Conservation (phyloP, 2,329 filamentous ascomycete species). For the Fusarium brevicatenulatum region DNA sequence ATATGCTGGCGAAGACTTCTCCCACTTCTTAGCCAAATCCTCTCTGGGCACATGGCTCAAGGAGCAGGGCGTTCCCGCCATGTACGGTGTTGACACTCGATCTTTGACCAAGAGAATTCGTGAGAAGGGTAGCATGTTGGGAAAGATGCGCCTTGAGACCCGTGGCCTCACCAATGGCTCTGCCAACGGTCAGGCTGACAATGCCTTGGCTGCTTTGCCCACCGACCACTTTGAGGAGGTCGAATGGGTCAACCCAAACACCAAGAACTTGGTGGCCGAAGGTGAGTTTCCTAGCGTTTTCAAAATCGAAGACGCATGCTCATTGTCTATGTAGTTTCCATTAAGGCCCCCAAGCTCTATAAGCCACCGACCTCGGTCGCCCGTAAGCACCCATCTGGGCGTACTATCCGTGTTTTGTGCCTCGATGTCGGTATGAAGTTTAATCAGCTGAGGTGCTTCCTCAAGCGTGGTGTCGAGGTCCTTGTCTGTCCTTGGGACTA, state of each 20-base stretch:
- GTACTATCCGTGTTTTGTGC: slow-evolving; percentile 86
- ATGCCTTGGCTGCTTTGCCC: slow-evolving; percentile 40
- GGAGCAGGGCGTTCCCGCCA: slow-evolving; percentile 91
- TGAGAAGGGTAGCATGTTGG: slow-evolving; percentile 95
- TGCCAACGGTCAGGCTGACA: slow-evolving; percentile 48
- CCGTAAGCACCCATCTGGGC: slow-evolving; percentile 88
- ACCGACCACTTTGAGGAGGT: slow-evolving; percentile 75
- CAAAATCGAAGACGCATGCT: slow-evolving; percentile 49
- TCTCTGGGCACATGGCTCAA: slow-evolving; percentile 96
- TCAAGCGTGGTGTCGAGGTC: slow-evolving; percentile 91
- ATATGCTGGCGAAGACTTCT: slow-evolving; percentile 95
- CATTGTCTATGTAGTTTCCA: slow-evolving; percentile 75
- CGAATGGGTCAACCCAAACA: slow-evolving; percentile 92
- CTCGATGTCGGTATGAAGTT: slow-evolving; percentile 98
- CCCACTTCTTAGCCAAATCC: slow-evolving; percentile 89
- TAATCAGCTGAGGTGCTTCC: slow-evolving; percentile 94
- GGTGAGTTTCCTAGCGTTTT: slow-evolving; percentile 69
- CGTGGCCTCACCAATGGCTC: slow-evolving; percentile 56
- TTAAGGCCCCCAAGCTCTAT: slow-evolving; percentile 86
- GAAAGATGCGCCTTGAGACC: slow-evolving; percentile 81
- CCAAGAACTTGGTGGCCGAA: slow-evolving; percentile 91
- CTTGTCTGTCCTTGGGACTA: slow-evolving; percentile 97
- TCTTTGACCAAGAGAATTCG: slow-evolving; percentile 94
- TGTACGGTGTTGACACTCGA: slow-evolving; percentile 94
- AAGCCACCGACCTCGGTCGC: slow-evolving; percentile 75